These are phyloP conservation scores for Boletus rex-veris DNA, from an alignment of 768 basidiomycete species.

Conservation along the genomic window DNA sequence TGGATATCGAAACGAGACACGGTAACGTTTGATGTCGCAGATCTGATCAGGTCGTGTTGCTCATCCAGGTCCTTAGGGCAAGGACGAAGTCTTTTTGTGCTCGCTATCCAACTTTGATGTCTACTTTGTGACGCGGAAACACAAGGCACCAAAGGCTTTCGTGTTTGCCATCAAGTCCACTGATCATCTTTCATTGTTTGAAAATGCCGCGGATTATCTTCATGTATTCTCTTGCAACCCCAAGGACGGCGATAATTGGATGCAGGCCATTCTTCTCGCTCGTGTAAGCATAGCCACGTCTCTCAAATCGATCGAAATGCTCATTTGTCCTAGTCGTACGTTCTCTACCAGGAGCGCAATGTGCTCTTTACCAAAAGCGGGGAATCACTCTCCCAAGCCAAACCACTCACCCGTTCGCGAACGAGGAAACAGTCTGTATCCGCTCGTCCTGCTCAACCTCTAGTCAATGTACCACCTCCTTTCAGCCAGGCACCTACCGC, in stretches of 20 bases:
- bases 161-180: slow-evolving; percentile 87
- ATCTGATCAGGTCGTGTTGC: neutral
- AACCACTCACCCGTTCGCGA: slow-evolving; percentile 36
- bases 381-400: slow-evolving; percentile 26
- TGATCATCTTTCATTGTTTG: slow-evolving; percentile 82
- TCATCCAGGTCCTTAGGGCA: slow-evolving; percentile 50
- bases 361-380: slow-evolving; percentile 41
- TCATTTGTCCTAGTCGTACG: slow-evolving; percentile 60
- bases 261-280: slow-evolving; percentile 76
- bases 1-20: slow-evolving; percentile 89
- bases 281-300: slow-evolving; percentile 49
- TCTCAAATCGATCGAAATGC: neutral
- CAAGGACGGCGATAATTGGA: slow-evolving; percentile 71
- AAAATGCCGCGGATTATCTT: slow-evolving; percentile 82
- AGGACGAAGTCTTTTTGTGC: slow-evolving; percentile 80
- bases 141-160: slow-evolving; percentile 82
- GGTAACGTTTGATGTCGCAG: slow-evolving; percentile 41
- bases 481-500: slow-evolving; percentile 28
- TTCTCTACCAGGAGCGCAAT: slow-evolving; percentile 75
- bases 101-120: slow-evolving; percentile 87
- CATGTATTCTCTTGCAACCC: slow-evolving; percentile 81
- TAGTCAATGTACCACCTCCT: slow-evolving; percentile 46
- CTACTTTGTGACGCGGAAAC: slow-evolving; percentile 70
- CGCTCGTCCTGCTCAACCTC: slow-evolving; percentile 42
- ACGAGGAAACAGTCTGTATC: slow-evolving; percentile 36